Conservation (phyloP, 371 early-diverging fungal species). For the Mortierella sp. region DNA sequence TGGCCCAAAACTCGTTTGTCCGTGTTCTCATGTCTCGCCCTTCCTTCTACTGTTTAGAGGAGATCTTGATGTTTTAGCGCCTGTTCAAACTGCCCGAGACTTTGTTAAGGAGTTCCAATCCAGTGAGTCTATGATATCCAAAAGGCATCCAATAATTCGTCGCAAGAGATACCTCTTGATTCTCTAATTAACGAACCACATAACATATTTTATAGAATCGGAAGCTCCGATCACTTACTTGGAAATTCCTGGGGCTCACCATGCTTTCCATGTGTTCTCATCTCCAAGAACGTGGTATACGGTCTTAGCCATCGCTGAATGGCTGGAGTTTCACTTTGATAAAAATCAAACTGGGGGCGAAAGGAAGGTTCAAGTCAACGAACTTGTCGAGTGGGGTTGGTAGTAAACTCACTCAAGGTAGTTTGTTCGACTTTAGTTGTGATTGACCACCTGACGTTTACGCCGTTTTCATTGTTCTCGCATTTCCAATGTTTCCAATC, state of each 20-base stretch:
- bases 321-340: conserved; percentile 42
- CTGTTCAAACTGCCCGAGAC: conserved; percentile 37
- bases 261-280: conserved; percentile 42
- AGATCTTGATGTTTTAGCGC: conserved; percentile 36
- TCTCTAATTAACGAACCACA: background rate
- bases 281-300: conserved; percentile 55
- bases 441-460: too few species aligned
- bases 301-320: conserved; percentile 45
- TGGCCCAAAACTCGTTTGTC: background rate
- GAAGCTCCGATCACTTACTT: conserved; percentile 25
- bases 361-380: conserved; percentile 22
- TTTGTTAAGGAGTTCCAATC: conserved; percentile 51
- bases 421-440: too few species aligned
- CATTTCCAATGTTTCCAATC: too few species aligned
- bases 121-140: conserved; percentile 1
- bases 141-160: background rate
- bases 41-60: conserved; percentile 26
- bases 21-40: background rate
- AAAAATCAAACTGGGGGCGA: background rate
- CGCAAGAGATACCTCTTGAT: background rate
- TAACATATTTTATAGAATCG: conserved; percentile 15
- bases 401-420: background rate
- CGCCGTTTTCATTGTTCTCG: too few species aligned
- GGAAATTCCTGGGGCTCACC: conserved; percentile 49
- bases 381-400: conserved; percentile 49